Evolutionary conservation across 192 early-diverging fungal species (phyloP).

Genomic region (Rhizophagus clarus): DNA sequence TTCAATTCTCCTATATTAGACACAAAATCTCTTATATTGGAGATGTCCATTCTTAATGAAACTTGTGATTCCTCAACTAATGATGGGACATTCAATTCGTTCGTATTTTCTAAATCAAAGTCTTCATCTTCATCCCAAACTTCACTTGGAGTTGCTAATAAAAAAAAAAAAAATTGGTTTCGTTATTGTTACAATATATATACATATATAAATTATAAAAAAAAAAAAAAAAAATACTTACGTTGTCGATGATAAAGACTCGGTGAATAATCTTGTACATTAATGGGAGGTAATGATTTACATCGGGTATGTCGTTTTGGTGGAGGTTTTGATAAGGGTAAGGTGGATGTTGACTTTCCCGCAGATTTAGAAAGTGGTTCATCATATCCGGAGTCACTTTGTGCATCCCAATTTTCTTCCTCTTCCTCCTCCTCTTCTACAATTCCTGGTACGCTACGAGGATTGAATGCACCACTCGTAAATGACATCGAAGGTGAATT

Average conservation of each 20-base stretch:
- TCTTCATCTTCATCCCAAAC: conserved; percentile 49
- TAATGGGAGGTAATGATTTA: conserved; percentile 5
- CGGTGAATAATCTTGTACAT: neutral
- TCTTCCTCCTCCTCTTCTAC: conserved; percentile 40
- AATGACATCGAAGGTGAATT: neutral
- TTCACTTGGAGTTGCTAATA: conserved; percentile 36
- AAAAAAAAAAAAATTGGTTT: conserved; percentile 10
- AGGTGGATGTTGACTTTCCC: conserved; percentile 22
- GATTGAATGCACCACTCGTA: neutral
- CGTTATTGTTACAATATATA: no score
- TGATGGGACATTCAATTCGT: conserved; percentile 41
- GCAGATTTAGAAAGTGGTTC: conserved; percentile 29
- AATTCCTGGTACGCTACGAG: neutral
- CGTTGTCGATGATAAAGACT: conserved; percentile 24
- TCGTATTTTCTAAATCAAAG: conserved; percentile 36
- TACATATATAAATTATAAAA: neutral
- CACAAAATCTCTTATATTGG: conserved; percentile 46
- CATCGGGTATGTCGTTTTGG: conserved; percentile 27
- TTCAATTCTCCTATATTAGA: conserved; percentile 43
- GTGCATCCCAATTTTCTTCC: conserved; percentile 40
- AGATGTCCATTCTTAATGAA: conserved; percentile 42
- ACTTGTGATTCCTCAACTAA: conserved; percentile 43
- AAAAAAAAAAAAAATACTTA: conserved; percentile 16
- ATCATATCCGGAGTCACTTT: conserved; percentile 25
- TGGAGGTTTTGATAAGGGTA: conserved; percentile 28